Percentiles rank a stretch among this genome's conserved stretches.
phyloP scores from a whole-genome alignment of 768 basidiomycete species.

The Mycena filopes region DNA sequence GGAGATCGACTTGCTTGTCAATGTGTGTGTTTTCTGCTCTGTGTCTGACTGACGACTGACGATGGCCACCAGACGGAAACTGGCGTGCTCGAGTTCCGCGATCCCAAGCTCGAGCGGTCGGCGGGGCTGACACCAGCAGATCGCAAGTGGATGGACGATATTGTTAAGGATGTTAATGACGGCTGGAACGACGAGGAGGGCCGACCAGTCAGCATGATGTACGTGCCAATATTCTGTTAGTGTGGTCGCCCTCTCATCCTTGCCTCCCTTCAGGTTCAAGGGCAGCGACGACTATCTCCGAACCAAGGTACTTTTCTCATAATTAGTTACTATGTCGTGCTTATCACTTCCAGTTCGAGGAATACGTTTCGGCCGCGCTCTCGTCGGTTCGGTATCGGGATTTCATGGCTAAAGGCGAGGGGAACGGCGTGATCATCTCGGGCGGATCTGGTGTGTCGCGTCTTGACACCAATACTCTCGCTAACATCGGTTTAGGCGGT shows the following conservation, averaged over 20 bases:
- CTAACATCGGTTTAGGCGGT: slow-evolving; percentile 52
- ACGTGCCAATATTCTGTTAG: slow-evolving; percentile 39
- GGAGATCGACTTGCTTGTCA: slow-evolving; percentile 90
- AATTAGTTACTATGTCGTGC: background rate
- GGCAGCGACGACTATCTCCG: slow-evolving; percentile 97
- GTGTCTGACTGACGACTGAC: slow-evolving; percentile 5
- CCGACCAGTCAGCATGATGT: slow-evolving; percentile 72
- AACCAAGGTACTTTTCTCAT: slow-evolving; percentile 66
- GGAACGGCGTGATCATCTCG: slow-evolving; percentile 71
- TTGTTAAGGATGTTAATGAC: slow-evolving; percentile 87
- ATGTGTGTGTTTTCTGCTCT: slow-evolving; percentile 56
- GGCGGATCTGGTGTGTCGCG: slow-evolving; percentile 63
- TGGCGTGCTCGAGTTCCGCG: slow-evolving; percentile 86
- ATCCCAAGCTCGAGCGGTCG: slow-evolving; percentile 81
- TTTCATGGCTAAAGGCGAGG: slow-evolving; percentile 78
- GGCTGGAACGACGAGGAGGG: slow-evolving; percentile 75
- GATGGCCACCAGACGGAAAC: slow-evolving; percentile 77
- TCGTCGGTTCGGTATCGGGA: slow-evolving; percentile 92
- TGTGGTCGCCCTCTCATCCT: background rate
- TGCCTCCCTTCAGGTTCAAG: slow-evolving; percentile 71
- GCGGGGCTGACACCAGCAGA: slow-evolving; percentile 90
- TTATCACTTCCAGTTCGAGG: slow-evolving; percentile 74
- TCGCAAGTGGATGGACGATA: slow-evolving; percentile 97
- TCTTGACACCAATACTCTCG: background rate
- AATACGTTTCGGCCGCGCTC: slow-evolving; percentile 91